Evolutionary conservation across 2,329 filamentous ascomycete species (phyloP), one percentile per base, ranked within the genome.

Genomic region (Colletotrichum musicola): DNA sequence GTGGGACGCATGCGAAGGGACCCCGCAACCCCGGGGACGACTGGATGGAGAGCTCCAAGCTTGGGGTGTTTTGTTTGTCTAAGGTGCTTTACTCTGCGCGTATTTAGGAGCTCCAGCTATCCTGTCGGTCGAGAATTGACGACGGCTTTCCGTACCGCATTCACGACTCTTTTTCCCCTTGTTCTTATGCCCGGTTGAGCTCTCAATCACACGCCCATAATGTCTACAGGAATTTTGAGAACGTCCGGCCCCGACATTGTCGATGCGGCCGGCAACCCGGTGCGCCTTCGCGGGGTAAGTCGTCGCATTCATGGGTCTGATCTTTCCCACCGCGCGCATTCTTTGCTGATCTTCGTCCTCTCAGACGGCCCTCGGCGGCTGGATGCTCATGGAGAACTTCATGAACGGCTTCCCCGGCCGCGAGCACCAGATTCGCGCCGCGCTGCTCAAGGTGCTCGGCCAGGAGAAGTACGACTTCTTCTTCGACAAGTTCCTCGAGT

Each of bases 361-460:
- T 13, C 18, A 13, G 74, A 80, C 77, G 4, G 77, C 71, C 5
- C 62, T 79, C 1, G 77, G 77, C 13, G 77, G 77, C 22, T 76
- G 77, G 74, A 75, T 79, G 54, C 77, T 78, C 66, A 88, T 88
- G 85, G 86, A 89, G 75, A 89, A 89, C 75, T 90, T 90, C 80
- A 89, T 90, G 71, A 88, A 85, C 1, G 88, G 88, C n/a, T 90
- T 85, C 66, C 81, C 87, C 12, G 88, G 86, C 18, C 85, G 88
- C 58, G 88, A 90, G 73, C 81, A 81, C 22, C 82, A 89, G 69
- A 85, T 88, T 69, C 84, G 87, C 9, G 81, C 81, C 2, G 83
- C 86, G 1, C 83, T 90, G 77, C 78, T 83, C 1, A 80, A 83
- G 62, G 84, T 86, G 0, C 78, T 90, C 0, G 88, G 88, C 1